A percentile compares a stretch with the other conserved stretches of the same genome.
These are phyloP conservation scores for Hemerocallis citrina DNA, from an alignment of 106 monocot species.

Conservation along the genomic window DNA sequence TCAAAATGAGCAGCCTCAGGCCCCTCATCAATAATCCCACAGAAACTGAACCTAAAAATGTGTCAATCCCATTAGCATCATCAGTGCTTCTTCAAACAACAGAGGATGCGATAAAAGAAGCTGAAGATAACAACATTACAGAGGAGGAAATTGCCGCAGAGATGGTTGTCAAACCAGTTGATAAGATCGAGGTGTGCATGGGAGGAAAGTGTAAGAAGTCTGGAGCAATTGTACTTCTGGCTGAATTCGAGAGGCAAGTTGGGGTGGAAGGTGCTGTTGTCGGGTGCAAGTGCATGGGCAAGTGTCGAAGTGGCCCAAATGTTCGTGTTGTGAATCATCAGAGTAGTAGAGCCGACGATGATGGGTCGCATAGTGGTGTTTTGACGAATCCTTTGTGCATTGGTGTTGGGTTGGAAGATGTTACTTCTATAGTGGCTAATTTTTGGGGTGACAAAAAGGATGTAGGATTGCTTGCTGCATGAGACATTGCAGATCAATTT, in stretches of 20 bases:
- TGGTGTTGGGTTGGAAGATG: constrained; percentile 87
- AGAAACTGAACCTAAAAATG: too few relatives aligned
- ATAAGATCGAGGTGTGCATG: constrained; percentile 89
- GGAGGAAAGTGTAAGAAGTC: constrained; percentile 90
- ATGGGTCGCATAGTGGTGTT: background rate
- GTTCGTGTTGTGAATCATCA: constrained; percentile 27
- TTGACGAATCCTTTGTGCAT: constrained; percentile 46
- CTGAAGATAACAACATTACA: background rate
- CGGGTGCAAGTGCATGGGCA: constrained; percentile 98
- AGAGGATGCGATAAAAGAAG: background rate
- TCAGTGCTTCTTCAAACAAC: constrained; percentile 1
- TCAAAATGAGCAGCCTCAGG: background rate
- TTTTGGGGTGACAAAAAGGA: constrained; percentile 34
- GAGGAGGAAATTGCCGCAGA: too few relatives aligned
- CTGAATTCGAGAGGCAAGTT: constrained; percentile 55
- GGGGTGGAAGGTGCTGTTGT: constrained; percentile 57
- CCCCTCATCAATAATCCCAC: too few relatives aligned
- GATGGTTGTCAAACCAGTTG: too few relatives aligned
- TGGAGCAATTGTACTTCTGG: constrained; percentile 48
- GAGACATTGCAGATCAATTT: too few relatives aligned
- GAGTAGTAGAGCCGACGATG: background rate
- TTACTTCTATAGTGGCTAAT: constrained; percentile 38
- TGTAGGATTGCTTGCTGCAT: constrained; percentile 12
- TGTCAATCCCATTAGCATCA: background rate
- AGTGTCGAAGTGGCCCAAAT: constrained; percentile 85